Percentiles rank a stretch among this genome's conserved stretches.
Conservation (phyloP, 2,329 filamentous ascomycete species). For the Apiospora pterosperma region DNA sequence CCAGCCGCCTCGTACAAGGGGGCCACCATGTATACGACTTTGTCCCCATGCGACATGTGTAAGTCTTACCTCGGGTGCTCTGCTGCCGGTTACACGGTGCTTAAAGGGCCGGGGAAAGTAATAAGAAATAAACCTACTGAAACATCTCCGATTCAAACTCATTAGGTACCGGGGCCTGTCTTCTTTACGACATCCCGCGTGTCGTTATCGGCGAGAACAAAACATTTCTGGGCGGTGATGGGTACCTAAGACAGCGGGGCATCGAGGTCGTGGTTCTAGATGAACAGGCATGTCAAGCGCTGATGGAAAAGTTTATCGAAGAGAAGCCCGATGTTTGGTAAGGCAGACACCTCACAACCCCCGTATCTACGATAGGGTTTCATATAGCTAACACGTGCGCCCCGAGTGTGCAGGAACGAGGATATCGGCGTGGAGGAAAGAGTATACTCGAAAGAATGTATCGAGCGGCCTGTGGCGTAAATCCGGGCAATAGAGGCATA, state of each 20-base stretch:
- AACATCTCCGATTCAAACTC: not conserved
- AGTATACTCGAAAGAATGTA: constrained; percentile 23
- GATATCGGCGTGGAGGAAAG: constrained; percentile 28
- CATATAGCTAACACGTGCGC: not conserved
- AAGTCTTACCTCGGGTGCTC: constrained; percentile 15
- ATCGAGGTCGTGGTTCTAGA: constrained; percentile 72
- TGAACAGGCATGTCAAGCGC: constrained; percentile 58
- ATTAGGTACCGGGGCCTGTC: constrained; percentile 64
- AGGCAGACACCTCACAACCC: constrained; percentile 20
- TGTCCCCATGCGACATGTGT: constrained; percentile 80
- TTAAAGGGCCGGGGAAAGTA: not conserved
- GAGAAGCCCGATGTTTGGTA: constrained; percentile 72
- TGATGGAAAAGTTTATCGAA: constrained; percentile 71
- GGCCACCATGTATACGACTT: constrained; percentile 79
- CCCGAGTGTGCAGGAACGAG: constrained; percentile 20
- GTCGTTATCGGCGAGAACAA: constrained; percentile 78
- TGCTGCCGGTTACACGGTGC: not conserved
- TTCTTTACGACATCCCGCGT: constrained; percentile 70
- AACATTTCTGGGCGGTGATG: constrained; percentile 71
- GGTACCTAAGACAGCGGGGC: constrained; percentile 63
- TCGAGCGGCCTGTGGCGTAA: not conserved
- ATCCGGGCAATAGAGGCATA: not conserved
- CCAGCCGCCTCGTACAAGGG: constrained; percentile 66
- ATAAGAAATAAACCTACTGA: too few relatives aligned
- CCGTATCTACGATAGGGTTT: too few relatives aligned